Conservation (phyloP, 306 rosid genomes). For the Cucurbita moschata region DNA sequence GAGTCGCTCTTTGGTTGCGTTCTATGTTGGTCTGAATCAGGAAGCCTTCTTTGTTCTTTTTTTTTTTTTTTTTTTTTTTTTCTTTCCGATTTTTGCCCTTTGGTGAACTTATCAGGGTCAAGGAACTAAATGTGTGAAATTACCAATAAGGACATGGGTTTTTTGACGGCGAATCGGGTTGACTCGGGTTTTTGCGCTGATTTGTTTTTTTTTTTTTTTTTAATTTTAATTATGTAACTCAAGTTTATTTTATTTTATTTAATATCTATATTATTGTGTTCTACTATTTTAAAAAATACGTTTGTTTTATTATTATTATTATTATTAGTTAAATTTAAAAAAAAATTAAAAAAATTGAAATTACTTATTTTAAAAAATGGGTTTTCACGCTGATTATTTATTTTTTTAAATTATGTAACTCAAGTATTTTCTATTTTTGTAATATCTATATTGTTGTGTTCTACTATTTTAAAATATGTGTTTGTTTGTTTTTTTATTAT, state of each 20-base stretch:
- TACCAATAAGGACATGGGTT: not conserved
- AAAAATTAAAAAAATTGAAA: too few relatives aligned
- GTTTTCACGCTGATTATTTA: too few relatives aligned
- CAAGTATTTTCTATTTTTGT: too few relatives aligned
- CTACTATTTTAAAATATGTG: too few relatives aligned
- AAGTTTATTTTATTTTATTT: too few relatives aligned
- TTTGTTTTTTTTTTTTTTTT: not conserved
- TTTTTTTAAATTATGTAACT: not conserved
- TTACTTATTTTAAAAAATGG: too few relatives aligned
- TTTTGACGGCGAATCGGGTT: not conserved
- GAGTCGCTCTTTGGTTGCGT: constrained; percentile 27
- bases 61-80: not conserved
- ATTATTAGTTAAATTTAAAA: too few relatives aligned
- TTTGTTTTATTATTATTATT: too few relatives aligned
- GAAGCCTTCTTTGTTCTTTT: constrained; percentile 22
- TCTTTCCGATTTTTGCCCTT: constrained; percentile 7
- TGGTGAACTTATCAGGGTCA: constrained; percentile 1
- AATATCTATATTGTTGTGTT: too few relatives aligned
- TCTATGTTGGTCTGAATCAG: constrained; percentile 47
- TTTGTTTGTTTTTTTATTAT: too few relatives aligned
- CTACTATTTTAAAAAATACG: too few relatives aligned
- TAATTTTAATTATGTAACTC: not conserved
- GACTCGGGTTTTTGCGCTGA: not conserved
- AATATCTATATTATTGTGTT: too few relatives aligned
- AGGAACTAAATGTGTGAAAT: not conserved